Percentiles rank a stretch among this genome's conserved stretches.
phyloP scores from a whole-genome alignment of 116 monocot genomes.

The Thalassia testudinum region DNA sequence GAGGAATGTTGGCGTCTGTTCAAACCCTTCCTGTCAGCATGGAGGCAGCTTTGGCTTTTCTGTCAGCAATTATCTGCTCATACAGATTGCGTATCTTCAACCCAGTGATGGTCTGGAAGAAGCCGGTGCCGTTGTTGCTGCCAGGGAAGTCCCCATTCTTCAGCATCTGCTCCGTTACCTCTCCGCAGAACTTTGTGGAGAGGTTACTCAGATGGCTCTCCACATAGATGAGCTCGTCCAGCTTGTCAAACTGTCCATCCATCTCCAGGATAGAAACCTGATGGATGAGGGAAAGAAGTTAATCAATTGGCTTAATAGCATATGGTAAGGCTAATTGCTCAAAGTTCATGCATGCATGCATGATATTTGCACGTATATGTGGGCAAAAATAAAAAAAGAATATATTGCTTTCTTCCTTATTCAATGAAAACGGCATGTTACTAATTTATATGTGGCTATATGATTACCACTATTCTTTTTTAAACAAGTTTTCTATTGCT shows the following conservation, averaged over 20 bases:
- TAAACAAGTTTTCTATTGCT: too few relatives aligned
- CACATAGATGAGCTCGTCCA: conserved; percentile 95
- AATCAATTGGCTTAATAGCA: neutral
- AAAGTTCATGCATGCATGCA: too few relatives aligned
- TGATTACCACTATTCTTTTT: too few relatives aligned
- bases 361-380: too few relatives aligned
- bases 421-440: too few relatives aligned
- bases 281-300: neutral
- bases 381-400: too few relatives aligned
- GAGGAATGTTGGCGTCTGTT: too few relatives aligned
- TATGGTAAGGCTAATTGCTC: too few relatives aligned
- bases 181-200: conserved; percentile 90
- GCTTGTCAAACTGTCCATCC: conserved; percentile 93
- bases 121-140: conserved; percentile 87
- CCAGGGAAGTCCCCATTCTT: conserved; percentile 87
- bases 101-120: conserved; percentile 86
- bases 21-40: too few relatives aligned
- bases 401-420: too few relatives aligned
- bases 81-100: conserved; percentile 85
- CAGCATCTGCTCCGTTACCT: conserved; percentile 94
- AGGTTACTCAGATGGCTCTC: conserved; percentile 90
- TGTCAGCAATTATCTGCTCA: conserved; percentile 58
- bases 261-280: conserved; percentile 87
- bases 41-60: neutral
- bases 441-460: too few relatives aligned